phyloP scores from a whole-genome alignment of 805 yeast species.

The Ogataea methanolica region DNA sequence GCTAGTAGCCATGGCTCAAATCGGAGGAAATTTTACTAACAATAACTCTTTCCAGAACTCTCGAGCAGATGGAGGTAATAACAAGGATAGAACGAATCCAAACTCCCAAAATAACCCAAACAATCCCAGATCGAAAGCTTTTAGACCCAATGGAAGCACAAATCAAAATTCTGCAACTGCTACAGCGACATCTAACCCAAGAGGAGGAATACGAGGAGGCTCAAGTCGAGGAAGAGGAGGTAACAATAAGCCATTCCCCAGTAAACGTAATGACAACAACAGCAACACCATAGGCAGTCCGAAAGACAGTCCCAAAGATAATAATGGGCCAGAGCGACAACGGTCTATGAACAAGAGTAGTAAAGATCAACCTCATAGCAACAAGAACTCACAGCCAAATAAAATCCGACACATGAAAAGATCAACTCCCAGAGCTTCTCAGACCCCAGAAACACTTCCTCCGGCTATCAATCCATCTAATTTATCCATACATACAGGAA shows the following conservation, averaged over 20 bases:
- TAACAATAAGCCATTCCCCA: background rate
- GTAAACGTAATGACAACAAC: background rate
- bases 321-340: background rate
- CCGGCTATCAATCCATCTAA: background rate
- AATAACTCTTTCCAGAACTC: slow-evolving; percentile 16
- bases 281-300: background rate
- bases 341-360: background rate
- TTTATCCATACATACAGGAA: slow-evolving; percentile 3
- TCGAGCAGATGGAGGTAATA: background rate
- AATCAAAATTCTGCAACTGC: background rate
- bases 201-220: background rate
- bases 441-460: too few species aligned
- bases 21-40: slow-evolving; percentile 13
- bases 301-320: background rate
- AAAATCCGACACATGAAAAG: background rate
- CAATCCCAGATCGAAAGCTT: background rate
- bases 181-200: background rate
- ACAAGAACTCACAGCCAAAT: background rate
- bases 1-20: slow-evolving; percentile 1
- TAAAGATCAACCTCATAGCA: background rate
- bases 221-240: slow-evolving; percentile 3
- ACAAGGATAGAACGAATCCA: background rate
- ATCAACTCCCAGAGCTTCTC: background rate
- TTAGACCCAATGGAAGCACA: background rate
- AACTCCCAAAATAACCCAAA: background rate